Conservation (phyloP, 192 early-diverging fungal species). For the Entomortierella lignicola region DNA sequence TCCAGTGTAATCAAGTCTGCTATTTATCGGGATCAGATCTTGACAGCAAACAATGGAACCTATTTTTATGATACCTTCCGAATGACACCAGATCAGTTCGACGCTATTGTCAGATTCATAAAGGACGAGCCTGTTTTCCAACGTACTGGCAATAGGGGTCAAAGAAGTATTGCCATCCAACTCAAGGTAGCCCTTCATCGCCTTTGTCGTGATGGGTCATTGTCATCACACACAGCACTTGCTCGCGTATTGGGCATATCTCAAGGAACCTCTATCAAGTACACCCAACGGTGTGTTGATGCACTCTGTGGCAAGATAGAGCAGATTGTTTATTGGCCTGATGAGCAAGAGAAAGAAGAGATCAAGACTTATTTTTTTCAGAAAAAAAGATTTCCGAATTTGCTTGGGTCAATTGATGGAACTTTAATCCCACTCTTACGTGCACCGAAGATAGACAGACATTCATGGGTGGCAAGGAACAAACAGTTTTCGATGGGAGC, state of each 20-base stretch:
- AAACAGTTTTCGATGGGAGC: background rate
- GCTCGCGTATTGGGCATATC: background rate
- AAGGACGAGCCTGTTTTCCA: background rate
- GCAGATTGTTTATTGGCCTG: background rate
- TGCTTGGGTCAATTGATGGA: background rate
- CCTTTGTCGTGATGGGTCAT: background rate
- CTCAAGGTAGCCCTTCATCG: slow-evolving; percentile 2
- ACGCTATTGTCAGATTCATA: background rate
- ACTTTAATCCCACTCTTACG: background rate
- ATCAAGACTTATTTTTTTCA: background rate
- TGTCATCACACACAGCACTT: background rate
- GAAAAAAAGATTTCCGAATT: background rate
- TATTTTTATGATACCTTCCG: background rate
- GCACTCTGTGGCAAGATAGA: background rate
- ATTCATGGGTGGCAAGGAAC: background rate
- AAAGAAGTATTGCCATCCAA: background rate
- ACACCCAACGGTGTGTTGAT: background rate
- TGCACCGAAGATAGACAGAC: background rate
- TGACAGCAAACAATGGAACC: background rate
- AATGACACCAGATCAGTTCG: background rate
- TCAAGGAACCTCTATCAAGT: background rate
- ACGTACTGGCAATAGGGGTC: background rate
- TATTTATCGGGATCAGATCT: no score
- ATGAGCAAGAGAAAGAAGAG: background rate
- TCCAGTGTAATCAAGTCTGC: no score